Base-by-base conservation (phyloP, 805 yeast genomes). In the Schwanniomyces polymorphus region DNA sequence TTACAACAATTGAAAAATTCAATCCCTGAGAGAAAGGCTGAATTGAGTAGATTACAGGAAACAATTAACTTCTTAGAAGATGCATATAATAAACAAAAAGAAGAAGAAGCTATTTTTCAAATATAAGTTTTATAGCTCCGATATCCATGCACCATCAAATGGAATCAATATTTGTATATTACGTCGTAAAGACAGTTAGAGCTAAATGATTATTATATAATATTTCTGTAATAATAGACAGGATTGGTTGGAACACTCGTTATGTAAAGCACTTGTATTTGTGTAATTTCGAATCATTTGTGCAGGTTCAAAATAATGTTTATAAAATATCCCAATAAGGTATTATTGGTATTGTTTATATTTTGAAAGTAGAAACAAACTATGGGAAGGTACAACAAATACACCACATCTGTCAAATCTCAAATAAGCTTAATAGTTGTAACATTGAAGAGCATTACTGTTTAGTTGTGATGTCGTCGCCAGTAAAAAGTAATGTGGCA, bases 11-110 rank as follows among this genome's bases (percentile, higher is more conserved):
- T 75, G 45, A 74, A 72, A 50, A 57, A 50, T 14, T 50, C 55
- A 2, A 54, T 76, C 3, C 80, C 81, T 4, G 61, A 57, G 43
- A 63, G 65, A 34, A 59, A 60, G 34, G 66, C 68, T 5, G 67
- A 67, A 34, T 54, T 76, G 18, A 68, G 67, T 44, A 62, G 65
- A 44, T 51, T 72, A 45, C 58, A 61, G 27, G 68, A 67, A 34
- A 63, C 70, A 2, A 53, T 64, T 12, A 48, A 47, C 35, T 63
- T 68, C 46, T 53, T 70, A 42, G 67, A 67, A 44, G 45, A 51
- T 4, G 55, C 53, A 11, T 57, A 54, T 45, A 41, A 50, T 16
- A 55, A 38, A 21, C 58, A 55, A 42, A 43, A 48, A 37, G 38
- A 38, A 10, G 49, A 48, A 28, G 23, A 18, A 34, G 42, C 35